These are phyloP conservation scores for Macrophomina phaseolina DNA, from an alignment of 2,329 filamentous ascomycete species.

Conservation along the genomic window DNA sequence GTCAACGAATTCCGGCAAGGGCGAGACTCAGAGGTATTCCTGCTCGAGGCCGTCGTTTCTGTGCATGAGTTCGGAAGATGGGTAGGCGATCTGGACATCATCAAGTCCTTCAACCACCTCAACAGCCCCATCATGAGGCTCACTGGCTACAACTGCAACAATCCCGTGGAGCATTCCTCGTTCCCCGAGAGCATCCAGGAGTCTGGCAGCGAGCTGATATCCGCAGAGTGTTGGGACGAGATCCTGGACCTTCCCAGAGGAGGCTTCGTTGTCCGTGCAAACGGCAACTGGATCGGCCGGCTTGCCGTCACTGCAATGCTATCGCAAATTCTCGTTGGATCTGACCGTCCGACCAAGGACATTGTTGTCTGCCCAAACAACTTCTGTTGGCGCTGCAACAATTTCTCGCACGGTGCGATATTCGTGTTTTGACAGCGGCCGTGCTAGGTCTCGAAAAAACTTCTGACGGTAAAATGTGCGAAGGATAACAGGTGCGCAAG, in stretches of 20 bases:
- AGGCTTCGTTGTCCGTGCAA: conserved; percentile 6
- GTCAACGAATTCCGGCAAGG: not conserved
- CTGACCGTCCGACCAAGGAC: not conserved
- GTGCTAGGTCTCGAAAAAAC: not conserved
- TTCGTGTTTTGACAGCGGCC: not conserved
- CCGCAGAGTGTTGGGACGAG: not conserved
- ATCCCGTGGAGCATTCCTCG: not conserved
- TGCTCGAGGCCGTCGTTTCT: not conserved
- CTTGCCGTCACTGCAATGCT: conserved; percentile 23
- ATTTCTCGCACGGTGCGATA: no score
- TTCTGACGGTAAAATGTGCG: no score
- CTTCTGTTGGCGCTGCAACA: not conserved
- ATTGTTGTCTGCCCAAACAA: not conserved
- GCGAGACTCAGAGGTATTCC: not conserved
- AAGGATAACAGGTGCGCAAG: not conserved
- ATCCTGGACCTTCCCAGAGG: not conserved
- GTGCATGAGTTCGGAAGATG: not conserved
- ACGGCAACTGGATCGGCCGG: conserved; percentile 12
- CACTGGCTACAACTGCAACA: no score
- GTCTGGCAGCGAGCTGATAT: not conserved
- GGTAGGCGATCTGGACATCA: not conserved
- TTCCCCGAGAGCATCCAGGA: not conserved
- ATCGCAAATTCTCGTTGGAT: not conserved
- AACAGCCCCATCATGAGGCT: not conserved
- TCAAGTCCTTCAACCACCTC: not conserved